Evolutionary conservation across 306 rosid genomes (phyloP), one percentile per base, ranked within the genome.

Genomic region (Rosa rugosa): DNA sequence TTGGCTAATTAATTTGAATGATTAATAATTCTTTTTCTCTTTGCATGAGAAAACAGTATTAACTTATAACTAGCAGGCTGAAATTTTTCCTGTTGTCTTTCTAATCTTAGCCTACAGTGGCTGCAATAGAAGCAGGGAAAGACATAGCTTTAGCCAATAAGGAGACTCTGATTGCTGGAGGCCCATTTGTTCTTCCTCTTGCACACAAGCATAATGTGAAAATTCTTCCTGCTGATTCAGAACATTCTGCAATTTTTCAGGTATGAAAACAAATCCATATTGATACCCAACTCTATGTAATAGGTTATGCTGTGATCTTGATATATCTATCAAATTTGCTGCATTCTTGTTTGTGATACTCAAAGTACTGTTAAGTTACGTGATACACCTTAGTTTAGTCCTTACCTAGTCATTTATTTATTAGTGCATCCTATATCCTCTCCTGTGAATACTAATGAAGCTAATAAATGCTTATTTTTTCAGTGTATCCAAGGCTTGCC

Each of bases 221-320:
- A 81, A 95, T 95, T 77, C 98, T 95, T 84, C 99, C 99, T 20
- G 99, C 99, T 53, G 99, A 95, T 90, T 95, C 99, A 46, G 99
- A 95, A 72, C 99, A 95, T 82, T 95, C 99, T 76, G 99, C 99
- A 54, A 93, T 95, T 81, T 95, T 95, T 87, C 99, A 95, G 99
- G 99, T 95, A 85, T 44, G 59, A 20, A 60, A 80, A 51, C 45
- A 11, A 8, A 46, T 73, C 23, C 60, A 36, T 23, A 47, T 56
- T 45, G 17, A 68, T 77, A 44, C 23, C 5, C 13, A 25, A 78
- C 59, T 41, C 17, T 72, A 53, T 80, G 40, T 71, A 73, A 64
- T 46, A 78, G 60, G 56, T 38, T 51, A 10, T 83, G 60, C 41
- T 14, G 49, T 62, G 50, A 79, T 71, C 66, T 23, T 46, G 20